Evolutionary conservation across 768 basidiomycete genomes (phyloP), one percentile per base, ranked within the genome.

Genomic region (Hydnum rufescens): DNA sequence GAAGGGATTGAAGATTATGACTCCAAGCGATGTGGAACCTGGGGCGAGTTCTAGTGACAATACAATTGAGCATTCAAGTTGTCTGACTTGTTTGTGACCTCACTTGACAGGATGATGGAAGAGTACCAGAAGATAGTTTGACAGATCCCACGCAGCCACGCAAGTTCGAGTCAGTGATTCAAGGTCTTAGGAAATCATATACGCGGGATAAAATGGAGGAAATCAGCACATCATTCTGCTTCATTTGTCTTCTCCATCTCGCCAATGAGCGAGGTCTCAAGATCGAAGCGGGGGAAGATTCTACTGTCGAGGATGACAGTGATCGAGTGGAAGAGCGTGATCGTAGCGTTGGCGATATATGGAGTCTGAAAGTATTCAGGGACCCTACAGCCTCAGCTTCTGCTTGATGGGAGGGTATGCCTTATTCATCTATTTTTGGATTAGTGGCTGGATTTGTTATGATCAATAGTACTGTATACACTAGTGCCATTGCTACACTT

Each of bases 191-290:
- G 58, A 72, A 68, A 50, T 76, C 82, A 4, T 97, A 97, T 64
- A 89, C 93, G 0, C 68, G 68, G 54, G 92, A 96, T 42, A 96
- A 93, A 70, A 84, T 97, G 82, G 82, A 82, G 36, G 95, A 99
- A 57, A 95, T 97, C 62, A 95, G 90, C 64, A 97, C 95, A 16
- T 93, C 88, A 57, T 97, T 93, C 77, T 97, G 93, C 64, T 99
- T 97, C 70, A 99, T 97, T 64, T 97, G 95, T 61, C 69, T 97
- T 25, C 69, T 99, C 18, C 95, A 97, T 68, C 67, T 97, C 42
- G 93, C 93, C 18, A 97, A 99, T 63, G 95, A 97, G 66, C 84
- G 88, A 60, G 95, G 93, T 1, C 71, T 97, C 48, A 83, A 82
- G 62, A 74, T 99, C 32, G 82, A 67, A 56, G 63, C 63, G 28